A percentile compares a stretch with the other conserved stretches of the same genome.
phyloP scores from a whole-genome alignment of 495 filamentous ascomycete genomes.

The Penicillium nucicola region DNA sequence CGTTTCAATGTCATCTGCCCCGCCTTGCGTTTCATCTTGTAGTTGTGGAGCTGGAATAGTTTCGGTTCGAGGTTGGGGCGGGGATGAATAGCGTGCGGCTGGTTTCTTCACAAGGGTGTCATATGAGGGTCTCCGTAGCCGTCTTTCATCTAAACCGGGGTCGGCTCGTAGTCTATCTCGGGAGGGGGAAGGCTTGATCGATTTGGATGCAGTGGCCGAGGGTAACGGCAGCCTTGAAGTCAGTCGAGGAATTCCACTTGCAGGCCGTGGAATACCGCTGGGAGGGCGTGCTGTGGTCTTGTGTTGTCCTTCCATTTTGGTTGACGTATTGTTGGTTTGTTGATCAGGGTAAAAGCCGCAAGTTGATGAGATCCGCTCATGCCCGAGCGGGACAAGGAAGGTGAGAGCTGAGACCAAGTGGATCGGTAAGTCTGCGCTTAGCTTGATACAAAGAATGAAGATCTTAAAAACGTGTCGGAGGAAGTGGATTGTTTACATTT shows the following conservation, averaged over 20 bases:
- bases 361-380: slow-evolving; percentile 5
- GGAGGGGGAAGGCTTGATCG: slow-evolving; percentile 43
- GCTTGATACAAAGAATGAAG: background rate
- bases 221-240: slow-evolving; percentile 43
- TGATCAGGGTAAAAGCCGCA: slow-evolving; percentile 2
- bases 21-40: slow-evolving; percentile 15
- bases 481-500: slow-evolving; percentile 24
- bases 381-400: slow-evolving; percentile 7
- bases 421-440: slow-evolving; percentile 1
- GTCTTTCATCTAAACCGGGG: slow-evolving; percentile 33
- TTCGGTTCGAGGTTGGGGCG: slow-evolving; percentile 18
- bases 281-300: slow-evolving; percentile 24
- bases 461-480: background rate
- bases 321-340: background rate
- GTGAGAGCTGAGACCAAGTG: slow-evolving; percentile 3
- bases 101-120: slow-evolving; percentile 40
- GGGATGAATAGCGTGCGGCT: slow-evolving; percentile 24
- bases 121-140: slow-evolving; percentile 40
- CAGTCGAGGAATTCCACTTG: slow-evolving; percentile 42
- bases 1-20: slow-evolving; percentile 15
- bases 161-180: slow-evolving; percentile 42
- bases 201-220: slow-evolving; percentile 30
- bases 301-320: slow-evolving; percentile 35
- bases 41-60: slow-evolving; percentile 1
- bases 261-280: slow-evolving; percentile 41